Conservation (phyloP, 805 yeast species). For the Ogataea trehaloabstinens region DNA sequence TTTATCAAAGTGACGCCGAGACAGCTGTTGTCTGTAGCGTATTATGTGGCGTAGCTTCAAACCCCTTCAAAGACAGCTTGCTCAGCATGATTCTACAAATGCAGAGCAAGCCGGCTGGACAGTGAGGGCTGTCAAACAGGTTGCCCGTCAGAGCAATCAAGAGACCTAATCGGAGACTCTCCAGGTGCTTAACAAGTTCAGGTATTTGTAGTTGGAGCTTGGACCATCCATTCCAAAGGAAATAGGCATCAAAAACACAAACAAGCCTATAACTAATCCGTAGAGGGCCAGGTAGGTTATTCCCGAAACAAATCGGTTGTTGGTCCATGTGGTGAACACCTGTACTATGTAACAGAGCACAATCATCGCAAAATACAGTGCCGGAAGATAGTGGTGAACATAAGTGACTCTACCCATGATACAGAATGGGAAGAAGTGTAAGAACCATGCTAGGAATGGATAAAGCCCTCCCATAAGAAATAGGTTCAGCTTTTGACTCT, state of each 20-base stretch:
- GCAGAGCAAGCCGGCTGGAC: too few relatives aligned
- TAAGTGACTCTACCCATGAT: constrained; percentile 96
- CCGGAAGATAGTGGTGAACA: constrained; percentile 95
- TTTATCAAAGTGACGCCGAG: too few relatives aligned
- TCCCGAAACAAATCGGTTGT: constrained; percentile 24
- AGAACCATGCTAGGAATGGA: constrained; percentile 88
- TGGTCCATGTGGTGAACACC: constrained; percentile 20
- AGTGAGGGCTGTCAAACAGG: too few relatives aligned
- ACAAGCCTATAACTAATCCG: constrained; percentile 52
- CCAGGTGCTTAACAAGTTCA: constrained; percentile 60
- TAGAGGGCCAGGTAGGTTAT: constrained; percentile 46
- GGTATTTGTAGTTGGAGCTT: constrained; percentile 43
- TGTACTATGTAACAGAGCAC: constrained; percentile 65
- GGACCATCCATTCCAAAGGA: constrained; percentile 79
- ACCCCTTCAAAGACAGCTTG: too few relatives aligned
- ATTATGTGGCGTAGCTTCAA: too few relatives aligned
- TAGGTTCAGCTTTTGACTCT: constrained; percentile 25
- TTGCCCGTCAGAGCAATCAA: too few relatives aligned
- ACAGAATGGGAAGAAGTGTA: constrained; percentile 85
- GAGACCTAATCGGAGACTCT: constrained; percentile 27
- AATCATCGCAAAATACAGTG: constrained; percentile 88
- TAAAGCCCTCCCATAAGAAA: constrained; percentile 66
- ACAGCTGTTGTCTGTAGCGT: too few relatives aligned
- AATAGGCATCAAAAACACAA: constrained; percentile 61
- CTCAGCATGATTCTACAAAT: too few relatives aligned